Conservation (phyloP, 1,284 basidiomycete species). For the Cryptococcus floricola region DNA sequence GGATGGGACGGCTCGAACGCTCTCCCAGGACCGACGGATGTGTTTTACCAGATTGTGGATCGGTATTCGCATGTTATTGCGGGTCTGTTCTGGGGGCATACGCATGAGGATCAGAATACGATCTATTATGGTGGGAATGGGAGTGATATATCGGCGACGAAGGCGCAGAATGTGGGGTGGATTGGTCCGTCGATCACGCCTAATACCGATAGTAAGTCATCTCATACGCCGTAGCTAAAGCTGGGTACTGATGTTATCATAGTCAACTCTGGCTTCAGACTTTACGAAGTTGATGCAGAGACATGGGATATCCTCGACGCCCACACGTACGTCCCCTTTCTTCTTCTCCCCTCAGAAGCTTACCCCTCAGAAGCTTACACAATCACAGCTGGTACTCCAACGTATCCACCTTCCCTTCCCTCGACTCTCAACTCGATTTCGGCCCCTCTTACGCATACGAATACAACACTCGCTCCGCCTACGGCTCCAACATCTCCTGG, state of each 20-base stretch:
- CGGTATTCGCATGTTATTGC: slow-evolving; percentile 76
- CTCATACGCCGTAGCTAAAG: neutral
- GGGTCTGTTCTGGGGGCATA: slow-evolving; percentile 75
- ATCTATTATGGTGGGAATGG: slow-evolving; percentile 73
- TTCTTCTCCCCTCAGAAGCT: neutral
- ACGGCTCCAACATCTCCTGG: slow-evolving; percentile 65
- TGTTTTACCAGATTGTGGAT: slow-evolving; percentile 59
- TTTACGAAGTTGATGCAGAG: slow-evolving; percentile 52
- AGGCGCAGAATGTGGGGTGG: slow-evolving; percentile 54
- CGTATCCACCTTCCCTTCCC: slow-evolving; percentile 57
- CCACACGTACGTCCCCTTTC: slow-evolving; percentile 57
- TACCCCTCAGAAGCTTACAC: neutral
- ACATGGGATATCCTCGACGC: slow-evolving; percentile 71
- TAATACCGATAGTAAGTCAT: slow-evolving; percentile 57
- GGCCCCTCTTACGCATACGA: slow-evolving; percentile 68
- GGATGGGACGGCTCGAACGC: slow-evolving; percentile 71
- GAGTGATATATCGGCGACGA: slow-evolving; percentile 58
- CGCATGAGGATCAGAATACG: slow-evolving; percentile 74
- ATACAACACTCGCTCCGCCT: slow-evolving; percentile 67
- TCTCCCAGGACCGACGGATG: slow-evolving; percentile 49
- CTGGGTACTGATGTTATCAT: neutral
- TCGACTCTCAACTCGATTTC: slow-evolving; percentile 56
- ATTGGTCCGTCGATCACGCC: slow-evolving; percentile 71
- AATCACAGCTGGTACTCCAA: slow-evolving; percentile 59
- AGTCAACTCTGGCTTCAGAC: slow-evolving; percentile 67